phyloP scores from a whole-genome alignment of 345 rosid species.

The Melaleuca quinquenervia region DNA sequence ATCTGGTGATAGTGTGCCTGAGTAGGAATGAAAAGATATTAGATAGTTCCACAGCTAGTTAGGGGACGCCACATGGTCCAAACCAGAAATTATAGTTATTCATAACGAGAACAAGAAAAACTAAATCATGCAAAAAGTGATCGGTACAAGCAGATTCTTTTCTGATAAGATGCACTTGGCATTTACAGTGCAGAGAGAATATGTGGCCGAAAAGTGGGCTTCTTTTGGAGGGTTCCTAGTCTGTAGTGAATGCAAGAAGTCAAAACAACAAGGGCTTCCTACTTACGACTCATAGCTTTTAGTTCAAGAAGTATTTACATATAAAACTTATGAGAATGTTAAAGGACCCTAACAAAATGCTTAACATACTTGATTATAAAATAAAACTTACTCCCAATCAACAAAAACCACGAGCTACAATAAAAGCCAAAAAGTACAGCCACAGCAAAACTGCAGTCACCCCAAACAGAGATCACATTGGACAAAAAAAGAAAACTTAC shows the following conservation, averaged over 20 bases:
- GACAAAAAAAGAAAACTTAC: slow-evolving; percentile 25
- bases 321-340: not conserved
- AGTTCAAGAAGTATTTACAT: not conserved
- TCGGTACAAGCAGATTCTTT: not conserved
- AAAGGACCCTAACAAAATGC: not conserved
- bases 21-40: not conserved
- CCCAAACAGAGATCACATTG: not conserved
- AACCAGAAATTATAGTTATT: not conserved
- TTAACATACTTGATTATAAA: not conserved
- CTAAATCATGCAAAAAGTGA: not conserved
- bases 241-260: not conserved
- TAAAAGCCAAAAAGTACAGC: not conserved
- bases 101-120: not conserved
- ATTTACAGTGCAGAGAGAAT: not conserved
- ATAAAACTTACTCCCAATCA: not conserved
- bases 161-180: not conserved
- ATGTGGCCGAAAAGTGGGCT: not conserved
- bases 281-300: not conserved
- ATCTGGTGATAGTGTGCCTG: slow-evolving; percentile 82
- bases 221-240: not conserved
- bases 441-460: not conserved
- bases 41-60: not conserved
- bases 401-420: not conserved
- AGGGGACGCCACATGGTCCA: not conserved
- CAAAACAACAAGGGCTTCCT: not conserved